These are phyloP conservation scores for Cenchrus purpureus DNA, from an alignment of 176 grass and related monocot species.

Conservation along the genomic window DNA sequence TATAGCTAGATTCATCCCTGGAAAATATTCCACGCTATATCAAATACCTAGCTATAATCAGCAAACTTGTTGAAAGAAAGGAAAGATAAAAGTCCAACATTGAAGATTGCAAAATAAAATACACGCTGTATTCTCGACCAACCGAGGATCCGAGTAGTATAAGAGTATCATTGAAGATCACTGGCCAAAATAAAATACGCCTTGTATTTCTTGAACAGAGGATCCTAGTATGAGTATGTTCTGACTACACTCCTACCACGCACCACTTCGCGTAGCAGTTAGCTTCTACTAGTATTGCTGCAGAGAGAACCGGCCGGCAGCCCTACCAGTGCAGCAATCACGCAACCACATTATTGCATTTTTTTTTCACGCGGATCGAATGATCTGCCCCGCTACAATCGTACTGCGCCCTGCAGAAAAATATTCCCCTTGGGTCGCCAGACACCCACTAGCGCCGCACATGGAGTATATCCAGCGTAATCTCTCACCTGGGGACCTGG, in stretches of 20 bases:
- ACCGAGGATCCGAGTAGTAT: too few relatives aligned
- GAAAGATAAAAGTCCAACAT: not conserved
- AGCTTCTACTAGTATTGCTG: too few relatives aligned
- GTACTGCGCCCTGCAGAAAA: not conserved
- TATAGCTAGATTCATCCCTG: too few relatives aligned
- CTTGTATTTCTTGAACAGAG: not conserved
- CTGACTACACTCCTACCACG: not conserved
- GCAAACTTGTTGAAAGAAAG: too few relatives aligned
- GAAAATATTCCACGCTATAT: too few relatives aligned
- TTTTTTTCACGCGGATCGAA: conserved; percentile 26
- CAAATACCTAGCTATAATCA: too few relatives aligned
- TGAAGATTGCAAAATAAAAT: not conserved
- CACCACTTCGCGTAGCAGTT: too few relatives aligned
- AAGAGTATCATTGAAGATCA: too few relatives aligned
- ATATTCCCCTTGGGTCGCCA: not conserved
- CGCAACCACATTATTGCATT: not conserved
- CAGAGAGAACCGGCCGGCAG: not conserved
- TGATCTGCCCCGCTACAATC: conserved; percentile 7
- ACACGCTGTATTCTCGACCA: not conserved
- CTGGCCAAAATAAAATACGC: not conserved
- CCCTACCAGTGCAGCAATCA: not conserved
- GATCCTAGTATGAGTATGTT: not conserved
- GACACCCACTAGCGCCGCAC: not conserved
- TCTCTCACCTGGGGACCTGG: conserved; percentile 51
- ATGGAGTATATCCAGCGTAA: conserved; percentile 29